Evolutionary conservation across 2,329 filamentous ascomycete species (phyloP).

Genomic region (Trichoderma atroviride): DNA sequence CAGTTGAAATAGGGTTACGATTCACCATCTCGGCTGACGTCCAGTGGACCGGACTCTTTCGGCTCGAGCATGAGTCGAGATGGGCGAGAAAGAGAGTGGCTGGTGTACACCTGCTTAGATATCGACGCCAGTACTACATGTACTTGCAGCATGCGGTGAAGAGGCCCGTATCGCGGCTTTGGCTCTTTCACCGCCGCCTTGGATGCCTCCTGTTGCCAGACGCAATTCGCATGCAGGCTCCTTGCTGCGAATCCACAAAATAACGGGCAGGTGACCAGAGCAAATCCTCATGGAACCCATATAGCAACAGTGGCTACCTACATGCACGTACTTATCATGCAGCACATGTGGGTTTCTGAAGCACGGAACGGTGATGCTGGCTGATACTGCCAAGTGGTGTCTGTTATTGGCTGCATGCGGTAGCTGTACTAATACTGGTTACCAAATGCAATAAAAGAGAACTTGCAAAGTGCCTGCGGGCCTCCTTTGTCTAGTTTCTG

Average conservation of each 20-base stretch:
- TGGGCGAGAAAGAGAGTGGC: background rate
- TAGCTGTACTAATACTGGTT: background rate
- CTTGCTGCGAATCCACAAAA: conserved; percentile 10
- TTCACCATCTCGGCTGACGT: background rate
- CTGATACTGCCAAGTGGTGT: background rate
- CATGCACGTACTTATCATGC: background rate
- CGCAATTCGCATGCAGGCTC: background rate
- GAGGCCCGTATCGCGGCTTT: background rate
- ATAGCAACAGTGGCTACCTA: background rate
- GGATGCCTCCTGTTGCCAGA: background rate
- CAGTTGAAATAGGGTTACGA: background rate
- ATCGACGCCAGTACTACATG: no score
- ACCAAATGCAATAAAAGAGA: background rate
- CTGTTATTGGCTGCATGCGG: background rate
- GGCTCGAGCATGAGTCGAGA: background rate
- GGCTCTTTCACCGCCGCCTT: conserved; percentile 11
- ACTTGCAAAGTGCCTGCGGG: no score
- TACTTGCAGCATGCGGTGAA: background rate
- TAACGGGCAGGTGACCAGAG: background rate
- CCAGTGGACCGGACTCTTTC: background rate
- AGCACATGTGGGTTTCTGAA: background rate
- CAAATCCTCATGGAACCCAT: background rate
- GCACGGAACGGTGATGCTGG: background rate
- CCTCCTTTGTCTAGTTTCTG: no score
- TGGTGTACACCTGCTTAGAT: background rate